Conservation (phyloP, 352 stramenopile genomes). For the Phytophthora crassamura region DNA sequence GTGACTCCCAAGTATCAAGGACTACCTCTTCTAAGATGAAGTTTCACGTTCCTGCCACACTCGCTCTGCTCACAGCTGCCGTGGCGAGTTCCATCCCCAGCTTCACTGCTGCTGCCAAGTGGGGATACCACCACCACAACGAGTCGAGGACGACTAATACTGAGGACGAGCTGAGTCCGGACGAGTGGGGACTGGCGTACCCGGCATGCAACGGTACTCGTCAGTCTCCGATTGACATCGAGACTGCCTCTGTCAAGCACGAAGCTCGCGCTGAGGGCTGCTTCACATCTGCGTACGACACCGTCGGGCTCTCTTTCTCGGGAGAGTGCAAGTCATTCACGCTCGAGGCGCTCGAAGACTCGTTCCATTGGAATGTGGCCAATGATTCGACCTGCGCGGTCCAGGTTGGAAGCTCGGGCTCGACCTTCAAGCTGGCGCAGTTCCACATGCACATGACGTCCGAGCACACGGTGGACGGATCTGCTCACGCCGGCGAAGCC, state of each 20-base stretch:
- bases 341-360: constrained; percentile 49
- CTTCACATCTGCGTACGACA: constrained; percentile 34
- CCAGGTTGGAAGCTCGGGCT: constrained; percentile 39
- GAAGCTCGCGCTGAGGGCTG: constrained; percentile 15
- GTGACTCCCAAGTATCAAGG: background rate
- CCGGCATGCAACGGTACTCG: constrained; percentile 37
- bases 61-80: background rate
- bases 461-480: constrained; percentile 45
- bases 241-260: background rate
- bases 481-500: constrained; percentile 36
- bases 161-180: background rate
- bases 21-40: background rate
- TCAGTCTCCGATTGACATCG: constrained; percentile 56
- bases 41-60: background rate
- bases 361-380: constrained; percentile 54
- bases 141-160: background rate
- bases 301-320: constrained; percentile 40
- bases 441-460: constrained; percentile 48
- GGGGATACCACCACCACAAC: background rate
- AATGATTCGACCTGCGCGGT: constrained; percentile 25
- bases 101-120: background rate
- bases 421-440: constrained; percentile 45
- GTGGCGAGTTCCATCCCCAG: background rate
- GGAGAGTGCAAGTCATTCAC: constrained; percentile 55
- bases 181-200: constrained; percentile 4